Base-by-base conservation (phyloP, 2,329 filamentous ascomycete species). In the Verticillium tricorpus region DNA sequence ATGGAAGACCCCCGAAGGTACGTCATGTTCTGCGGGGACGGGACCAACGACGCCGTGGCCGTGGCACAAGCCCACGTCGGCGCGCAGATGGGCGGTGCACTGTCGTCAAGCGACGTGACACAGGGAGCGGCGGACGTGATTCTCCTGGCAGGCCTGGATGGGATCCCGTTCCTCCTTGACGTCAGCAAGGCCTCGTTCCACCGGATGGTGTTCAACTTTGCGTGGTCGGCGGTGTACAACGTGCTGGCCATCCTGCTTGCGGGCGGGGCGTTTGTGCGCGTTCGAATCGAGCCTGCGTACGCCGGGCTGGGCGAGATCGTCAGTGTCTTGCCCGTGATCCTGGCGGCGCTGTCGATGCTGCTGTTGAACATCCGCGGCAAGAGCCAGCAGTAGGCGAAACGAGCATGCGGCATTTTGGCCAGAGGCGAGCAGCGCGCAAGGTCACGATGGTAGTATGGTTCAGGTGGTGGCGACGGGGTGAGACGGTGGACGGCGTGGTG, bases 301-400 rank as follows among this genome's bases (percentile, higher is more conserved):
- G 86, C 87, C 0, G 88, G 86, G 0, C 65, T 89, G 56, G 87
- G 87, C 0, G 87, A 90, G 75, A 71, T 90, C 57, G 83, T 87
- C 14, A 89, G 86, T 69, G 82, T 90, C 0, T 57, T 86, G 64
- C 87, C 87, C 0, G 87, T 90, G 12, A 80, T 90, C 32, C 45
- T 71, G 2, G 67, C 69, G 6, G 70, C 69, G 37, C 61, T 67
- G 60, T 70, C 70, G 6, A 73, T 74, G 73, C 60, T 73, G 57
- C 58, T 68, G n/a, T 39, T 59, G 19, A 59, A 59, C 45, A 45
- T 59, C n/a, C 58, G 58, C 40, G 12, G 45, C n/a, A 58, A 58
- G 45, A 22, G 19, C 45, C 45, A 50, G 45, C 45, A 50, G 45
- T 50, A 50, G 45, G 45, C 45, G 45, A 50, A 50, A 50, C 45